These are phyloP conservation scores for Podaxis rugospora DNA, from an alignment of 768 basidiomycete species.

Conservation along the genomic window DNA sequence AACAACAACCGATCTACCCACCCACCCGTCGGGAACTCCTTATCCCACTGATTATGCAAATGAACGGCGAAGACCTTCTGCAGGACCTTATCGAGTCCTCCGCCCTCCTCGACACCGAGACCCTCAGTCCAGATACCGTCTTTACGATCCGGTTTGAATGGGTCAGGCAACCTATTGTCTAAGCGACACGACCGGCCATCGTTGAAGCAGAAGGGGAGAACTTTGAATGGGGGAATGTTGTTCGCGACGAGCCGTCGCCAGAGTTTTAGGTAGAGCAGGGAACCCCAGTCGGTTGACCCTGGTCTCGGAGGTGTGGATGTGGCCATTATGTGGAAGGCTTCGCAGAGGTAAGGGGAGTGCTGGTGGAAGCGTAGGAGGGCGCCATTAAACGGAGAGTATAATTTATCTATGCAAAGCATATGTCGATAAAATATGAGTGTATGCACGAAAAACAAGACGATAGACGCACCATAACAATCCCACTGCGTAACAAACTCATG, in stretches of 20 bases:
- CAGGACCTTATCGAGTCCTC: conserved; percentile 57
- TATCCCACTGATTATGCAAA: conserved; percentile 95
- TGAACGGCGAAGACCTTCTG: conserved; percentile 83
- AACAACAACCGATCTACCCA: conserved; percentile 86
- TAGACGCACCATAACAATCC: conserved; percentile 88
- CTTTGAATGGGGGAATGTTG: conserved; percentile 77
- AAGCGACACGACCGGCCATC: conserved; percentile 89
- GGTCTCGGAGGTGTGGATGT: conserved; percentile 66
- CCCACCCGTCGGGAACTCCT: conserved; percentile 73
- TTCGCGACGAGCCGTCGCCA: conserved; percentile 78
- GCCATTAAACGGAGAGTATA: conserved; percentile 72
- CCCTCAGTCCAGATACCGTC: conserved; percentile 68
- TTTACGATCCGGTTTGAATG: conserved; percentile 58
- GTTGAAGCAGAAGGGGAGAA: conserved; percentile 93
- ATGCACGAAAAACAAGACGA: neutral
- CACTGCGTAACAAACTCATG: conserved; percentile 98
- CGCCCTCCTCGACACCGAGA: conserved; percentile 54
- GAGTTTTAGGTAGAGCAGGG: conserved; percentile 85
- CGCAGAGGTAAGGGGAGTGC: conserved; percentile 94
- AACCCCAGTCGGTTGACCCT: conserved; percentile 91
- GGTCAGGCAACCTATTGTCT: conserved; percentile 91
- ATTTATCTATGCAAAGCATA: conserved; percentile 29
- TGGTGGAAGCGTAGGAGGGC: conserved; percentile 91
- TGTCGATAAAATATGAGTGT: neutral
- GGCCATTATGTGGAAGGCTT: conserved; percentile 90